Conservation (phyloP, 2,329 filamentous ascomycete species). For the Cladosporium austrohemisphaericum region DNA sequence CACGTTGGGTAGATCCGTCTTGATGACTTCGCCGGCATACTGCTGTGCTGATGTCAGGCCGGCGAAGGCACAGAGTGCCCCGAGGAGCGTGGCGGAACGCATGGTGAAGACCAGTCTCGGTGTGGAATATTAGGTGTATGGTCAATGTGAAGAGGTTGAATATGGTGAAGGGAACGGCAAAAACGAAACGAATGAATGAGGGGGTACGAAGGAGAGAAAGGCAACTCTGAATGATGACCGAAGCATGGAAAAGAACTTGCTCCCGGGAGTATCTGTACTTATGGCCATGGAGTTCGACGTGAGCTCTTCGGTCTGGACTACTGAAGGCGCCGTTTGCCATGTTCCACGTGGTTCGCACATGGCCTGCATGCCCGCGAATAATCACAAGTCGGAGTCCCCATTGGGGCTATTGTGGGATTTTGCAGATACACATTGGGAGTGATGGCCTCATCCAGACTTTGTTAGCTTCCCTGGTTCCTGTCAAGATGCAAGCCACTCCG, state of each 20-base stretch:
- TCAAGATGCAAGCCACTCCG: too few species aligned
- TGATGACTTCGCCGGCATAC: slow-evolving; percentile 32
- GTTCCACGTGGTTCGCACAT: too few species aligned
- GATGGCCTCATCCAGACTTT: not conserved
- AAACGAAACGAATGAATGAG: not conserved
- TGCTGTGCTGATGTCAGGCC: slow-evolving; percentile 26
- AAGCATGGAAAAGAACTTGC: not conserved
- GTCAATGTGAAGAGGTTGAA: not conserved
- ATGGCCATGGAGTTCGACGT: not conserved
- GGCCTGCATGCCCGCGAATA: too few species aligned
- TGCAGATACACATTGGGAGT: too few species aligned
- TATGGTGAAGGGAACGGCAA: not conserved
- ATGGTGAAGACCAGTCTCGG: not conserved
- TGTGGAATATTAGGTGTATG: not conserved
- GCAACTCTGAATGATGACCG: not conserved
- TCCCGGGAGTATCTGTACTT: too few species aligned
- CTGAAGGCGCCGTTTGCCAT: not conserved
- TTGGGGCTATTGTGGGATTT: too few species aligned
- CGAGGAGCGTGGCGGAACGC: slow-evolving; percentile 16
- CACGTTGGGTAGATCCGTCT: slow-evolving; percentile 29
- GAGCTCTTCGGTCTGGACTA: not conserved
- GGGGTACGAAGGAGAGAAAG: too few species aligned
- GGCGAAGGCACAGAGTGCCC: slow-evolving; percentile 17
- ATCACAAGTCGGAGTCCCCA: too few species aligned
- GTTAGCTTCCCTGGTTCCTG: too few species aligned